phyloP scores from a whole-genome alignment of 371 early-diverging fungal species.

The Mortierella sp. region DNA sequence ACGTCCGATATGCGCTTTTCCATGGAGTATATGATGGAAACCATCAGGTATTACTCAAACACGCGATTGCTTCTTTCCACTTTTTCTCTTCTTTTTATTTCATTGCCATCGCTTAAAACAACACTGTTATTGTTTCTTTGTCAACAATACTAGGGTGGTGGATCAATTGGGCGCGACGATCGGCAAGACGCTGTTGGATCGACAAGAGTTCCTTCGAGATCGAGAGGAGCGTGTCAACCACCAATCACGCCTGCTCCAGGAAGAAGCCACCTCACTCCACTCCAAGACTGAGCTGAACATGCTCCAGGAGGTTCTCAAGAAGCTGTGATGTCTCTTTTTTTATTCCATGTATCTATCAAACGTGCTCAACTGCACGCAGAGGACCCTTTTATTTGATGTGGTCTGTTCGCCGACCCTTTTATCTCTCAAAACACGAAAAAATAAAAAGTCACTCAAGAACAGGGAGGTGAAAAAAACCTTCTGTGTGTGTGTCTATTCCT shows the following conservation, averaged over 20 bases:
- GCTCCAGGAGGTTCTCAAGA: not conserved
- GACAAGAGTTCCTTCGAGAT: slow-evolving; percentile 8
- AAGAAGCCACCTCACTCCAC: slow-evolving; percentile 22
- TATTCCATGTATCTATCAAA: too few species aligned
- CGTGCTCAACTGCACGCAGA: not conserved
- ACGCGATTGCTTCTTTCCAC: not conserved
- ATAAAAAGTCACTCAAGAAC: not conserved
- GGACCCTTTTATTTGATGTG: not conserved
- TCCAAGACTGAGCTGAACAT: slow-evolving; percentile 13
- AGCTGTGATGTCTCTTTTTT: not conserved
- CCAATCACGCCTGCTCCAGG: slow-evolving; percentile 16
- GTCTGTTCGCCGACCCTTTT: not conserved
- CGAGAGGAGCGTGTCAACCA: slow-evolving; percentile 9
- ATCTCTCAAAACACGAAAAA: not conserved
- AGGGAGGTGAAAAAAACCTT: not conserved
- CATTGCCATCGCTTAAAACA: not conserved
- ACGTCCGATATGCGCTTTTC: not conserved
- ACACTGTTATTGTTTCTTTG: too few species aligned
- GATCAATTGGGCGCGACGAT: slow-evolving; percentile 2
- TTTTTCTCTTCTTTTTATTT: not conserved
- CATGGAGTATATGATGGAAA: slow-evolving; percentile 21
- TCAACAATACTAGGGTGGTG: slow-evolving; percentile 23
- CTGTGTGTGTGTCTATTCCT: not conserved
- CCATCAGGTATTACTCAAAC: slow-evolving; percentile 10
- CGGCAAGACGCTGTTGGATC: not conserved